Conservation (phyloP, 1,284 basidiomycete species). For the Cutaneotrichosporon dermatis region DNA sequence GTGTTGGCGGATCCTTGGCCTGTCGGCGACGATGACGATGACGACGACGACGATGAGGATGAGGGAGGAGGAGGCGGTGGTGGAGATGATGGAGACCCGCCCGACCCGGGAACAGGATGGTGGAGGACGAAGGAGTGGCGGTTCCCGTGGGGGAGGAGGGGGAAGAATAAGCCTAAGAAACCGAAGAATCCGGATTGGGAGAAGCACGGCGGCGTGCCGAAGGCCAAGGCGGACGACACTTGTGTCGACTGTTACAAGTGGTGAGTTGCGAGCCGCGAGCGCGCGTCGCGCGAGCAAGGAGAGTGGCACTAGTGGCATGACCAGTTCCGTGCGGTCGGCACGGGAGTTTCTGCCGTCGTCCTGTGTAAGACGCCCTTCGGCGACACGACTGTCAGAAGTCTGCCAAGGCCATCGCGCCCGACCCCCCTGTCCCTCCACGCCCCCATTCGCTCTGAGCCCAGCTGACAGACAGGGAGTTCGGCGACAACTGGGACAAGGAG, state of each 20-base stretch:
- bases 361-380: too few relatives aligned
- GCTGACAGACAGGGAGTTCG: constrained; percentile 22
- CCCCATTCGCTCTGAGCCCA: too few relatives aligned
- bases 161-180: constrained; percentile 42
- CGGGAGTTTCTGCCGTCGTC: too few relatives aligned
- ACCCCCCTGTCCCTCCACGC: too few relatives aligned
- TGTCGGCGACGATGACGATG: constrained; percentile 47
- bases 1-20: constrained; percentile 72
- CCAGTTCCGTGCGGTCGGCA: too few relatives aligned
- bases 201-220: constrained; percentile 47
- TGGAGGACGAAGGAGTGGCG: background rate
- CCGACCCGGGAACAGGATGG: constrained; percentile 9
- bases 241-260: constrained; percentile 51
- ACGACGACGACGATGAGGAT: constrained; percentile 40
- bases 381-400: too few relatives aligned
- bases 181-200: constrained; percentile 37
- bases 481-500: constrained; percentile 34
- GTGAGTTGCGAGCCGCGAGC: constrained; percentile 34
- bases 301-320: background rate
- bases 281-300: background rate
- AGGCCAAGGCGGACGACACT: constrained; percentile 37
- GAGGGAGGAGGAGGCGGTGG: constrained; percentile 22
- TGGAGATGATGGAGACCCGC: constrained; percentile 7
- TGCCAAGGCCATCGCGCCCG: too few relatives aligned
- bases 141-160: constrained; percentile 16